Evolutionary conservation across 1,139 yeast genomes (phyloP).

Genomic region (Pichia terricola): DNA sequence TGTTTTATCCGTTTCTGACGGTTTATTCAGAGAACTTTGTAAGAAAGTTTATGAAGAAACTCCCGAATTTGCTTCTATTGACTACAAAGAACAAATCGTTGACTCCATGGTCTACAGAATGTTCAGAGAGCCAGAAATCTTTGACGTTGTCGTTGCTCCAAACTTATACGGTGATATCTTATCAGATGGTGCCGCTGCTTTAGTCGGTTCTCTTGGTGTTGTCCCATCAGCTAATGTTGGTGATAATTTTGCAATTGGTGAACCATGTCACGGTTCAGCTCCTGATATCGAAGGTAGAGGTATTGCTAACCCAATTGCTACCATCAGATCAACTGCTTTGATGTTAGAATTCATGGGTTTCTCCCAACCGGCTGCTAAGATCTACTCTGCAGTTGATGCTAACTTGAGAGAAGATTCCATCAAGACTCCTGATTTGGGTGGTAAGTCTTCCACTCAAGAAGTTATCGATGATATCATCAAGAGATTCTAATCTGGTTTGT

Average conservation of each 20-base stretch:
- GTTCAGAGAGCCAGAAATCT: conserved; percentile 96
- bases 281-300: conserved; percentile 96
- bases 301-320: conserved; percentile 94
- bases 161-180: conserved; percentile 95
- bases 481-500: conserved; percentile 29
- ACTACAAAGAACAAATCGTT: conserved; percentile 88
- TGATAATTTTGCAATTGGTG: conserved; percentile 92
- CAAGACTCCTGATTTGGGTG: conserved; percentile 94
- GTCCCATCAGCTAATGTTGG: conserved; percentile 99
- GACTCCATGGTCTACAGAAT: conserved; percentile 98
- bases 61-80: conserved; percentile 47
- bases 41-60: conserved; percentile 65
- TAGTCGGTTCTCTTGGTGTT: conserved; percentile 95
- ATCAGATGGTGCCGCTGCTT: conserved; percentile 98
- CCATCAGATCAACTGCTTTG: conserved; percentile 93
- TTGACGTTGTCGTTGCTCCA: conserved; percentile 97
- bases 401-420: conserved; percentile 72
- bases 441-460: conserved; percentile 73
- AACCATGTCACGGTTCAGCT: conserved; percentile 98
- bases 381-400: conserved; percentile 91
- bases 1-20: conserved; percentile 87
- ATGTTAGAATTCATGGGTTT: conserved; percentile 96
- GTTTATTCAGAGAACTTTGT: conserved; percentile 90
- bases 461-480: conserved; percentile 74
- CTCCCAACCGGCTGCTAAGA: conserved; percentile 81